These are phyloP conservation scores for Rutstroemia sp. DNA, from an alignment of 2,329 filamentous ascomycete genomes.

Conservation along the genomic window DNA sequence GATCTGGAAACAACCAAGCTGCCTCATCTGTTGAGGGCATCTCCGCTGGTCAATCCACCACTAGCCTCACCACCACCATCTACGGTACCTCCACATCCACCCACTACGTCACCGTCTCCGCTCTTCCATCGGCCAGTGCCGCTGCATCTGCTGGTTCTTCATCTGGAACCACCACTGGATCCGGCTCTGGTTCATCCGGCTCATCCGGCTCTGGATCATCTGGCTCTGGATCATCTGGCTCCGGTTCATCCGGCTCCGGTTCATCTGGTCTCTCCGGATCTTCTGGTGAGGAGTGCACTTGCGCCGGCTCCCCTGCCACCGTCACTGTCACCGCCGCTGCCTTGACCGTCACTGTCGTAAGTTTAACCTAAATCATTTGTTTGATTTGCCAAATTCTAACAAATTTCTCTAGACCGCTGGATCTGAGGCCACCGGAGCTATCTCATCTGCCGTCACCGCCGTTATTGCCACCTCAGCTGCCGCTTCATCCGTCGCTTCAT, in stretches of 20 bases:
- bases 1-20: not conserved
- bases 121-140: not conserved
- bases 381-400: not conserved
- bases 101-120: conserved; percentile 18
- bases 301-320: conserved; percentile 14
- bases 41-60: not conserved
- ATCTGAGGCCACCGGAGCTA: conserved; percentile 1
- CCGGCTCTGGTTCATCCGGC: not conserved
- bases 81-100: conserved; percentile 17
- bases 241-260: not conserved
- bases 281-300: conserved; percentile 4
- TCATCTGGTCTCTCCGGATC: conserved; percentile 2
- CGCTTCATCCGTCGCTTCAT: not conserved
- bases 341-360: conserved; percentile 27
- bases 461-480: not conserved
- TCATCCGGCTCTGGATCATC: conserved; percentile 1
- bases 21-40: not conserved
- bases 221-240: not conserved
- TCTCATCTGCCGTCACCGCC: not conserved
- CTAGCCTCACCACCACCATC: conserved; percentile 14
- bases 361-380: conserved; percentile 7
- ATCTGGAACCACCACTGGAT: conserved; percentile 1
- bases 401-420: conserved; percentile 12
- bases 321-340: conserved; percentile 24
- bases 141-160: conserved; percentile 4